Conservation (phyloP, 768 basidiomycete genomes). For the Suillus subalutaceus region DNA sequence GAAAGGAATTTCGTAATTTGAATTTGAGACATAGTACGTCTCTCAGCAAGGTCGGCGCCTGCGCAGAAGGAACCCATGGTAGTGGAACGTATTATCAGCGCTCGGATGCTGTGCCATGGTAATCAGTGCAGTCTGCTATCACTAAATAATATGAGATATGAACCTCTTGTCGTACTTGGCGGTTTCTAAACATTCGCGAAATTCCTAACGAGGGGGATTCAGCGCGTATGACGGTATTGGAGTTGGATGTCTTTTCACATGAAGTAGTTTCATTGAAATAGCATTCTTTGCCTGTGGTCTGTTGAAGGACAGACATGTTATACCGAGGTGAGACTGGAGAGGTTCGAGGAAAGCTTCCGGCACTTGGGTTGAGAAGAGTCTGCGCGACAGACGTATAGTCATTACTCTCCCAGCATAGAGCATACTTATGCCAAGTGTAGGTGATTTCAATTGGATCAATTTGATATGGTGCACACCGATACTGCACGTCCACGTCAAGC, state of each 20-base stretch:
- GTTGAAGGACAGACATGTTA: slow-evolving; percentile 77
- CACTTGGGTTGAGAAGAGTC: slow-evolving; percentile 25
- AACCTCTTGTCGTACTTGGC: slow-evolving; percentile 71
- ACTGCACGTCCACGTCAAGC: neutral
- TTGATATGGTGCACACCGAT: neutral
- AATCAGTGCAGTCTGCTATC: neutral
- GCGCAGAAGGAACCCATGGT: slow-evolving; percentile 84
- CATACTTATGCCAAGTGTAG: neutral
- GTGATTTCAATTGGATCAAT: neutral
- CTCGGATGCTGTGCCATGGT: slow-evolving; percentile 55
- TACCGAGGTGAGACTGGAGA: slow-evolving; percentile 57
- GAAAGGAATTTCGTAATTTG: slow-evolving; percentile 80
- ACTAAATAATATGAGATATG: slow-evolving; percentile 16
- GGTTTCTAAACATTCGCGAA: slow-evolving; percentile 67
- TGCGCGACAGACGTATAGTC: neutral
- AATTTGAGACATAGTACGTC: slow-evolving; percentile 75
- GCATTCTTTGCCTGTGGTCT: slow-evolving; percentile 86
- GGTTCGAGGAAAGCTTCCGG: slow-evolving; percentile 52
- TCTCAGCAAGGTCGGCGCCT: slow-evolving; percentile 87
- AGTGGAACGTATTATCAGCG: slow-evolving; percentile 83
- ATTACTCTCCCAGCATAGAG: neutral
- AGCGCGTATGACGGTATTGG: slow-evolving; percentile 13
- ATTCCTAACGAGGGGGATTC: slow-evolving; percentile 50
- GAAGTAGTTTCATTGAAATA: slow-evolving; percentile 72
- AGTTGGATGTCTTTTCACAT: slow-evolving; percentile 43